These are phyloP conservation scores for Fusarium sp. DNA, from an alignment of 2,329 filamentous ascomycete species.

Conservation along the genomic window DNA sequence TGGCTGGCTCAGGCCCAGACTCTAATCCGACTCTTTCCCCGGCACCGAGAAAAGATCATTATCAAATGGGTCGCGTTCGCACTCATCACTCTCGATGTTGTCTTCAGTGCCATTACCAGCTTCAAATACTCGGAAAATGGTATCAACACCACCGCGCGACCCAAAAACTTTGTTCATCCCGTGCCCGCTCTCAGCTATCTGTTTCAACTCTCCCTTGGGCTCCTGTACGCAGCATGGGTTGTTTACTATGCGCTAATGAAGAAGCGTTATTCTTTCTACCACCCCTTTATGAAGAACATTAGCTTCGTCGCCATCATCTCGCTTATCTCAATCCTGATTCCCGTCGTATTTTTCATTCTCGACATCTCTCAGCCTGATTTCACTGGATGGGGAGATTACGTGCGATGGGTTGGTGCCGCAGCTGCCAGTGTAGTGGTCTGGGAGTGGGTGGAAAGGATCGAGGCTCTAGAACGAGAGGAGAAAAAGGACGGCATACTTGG, in stretches of 20 bases:
- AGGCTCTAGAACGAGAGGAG: conserved; percentile 90
- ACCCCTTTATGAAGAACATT: conserved; percentile 90
- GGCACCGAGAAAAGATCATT: conserved; percentile 95
- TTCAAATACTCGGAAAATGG: conserved; percentile 69
- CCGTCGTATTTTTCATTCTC: conserved; percentile 91
- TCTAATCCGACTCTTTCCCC: conserved; percentile 91
- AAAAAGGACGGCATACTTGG: conserved; percentile 93
- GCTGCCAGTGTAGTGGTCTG: conserved; percentile 96
- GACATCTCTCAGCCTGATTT: conserved; percentile 88
- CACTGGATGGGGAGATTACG: conserved; percentile 93
- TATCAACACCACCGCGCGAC: conserved; percentile 65
- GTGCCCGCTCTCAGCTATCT: conserved; percentile 91
- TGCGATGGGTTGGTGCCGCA: conserved; percentile 94
- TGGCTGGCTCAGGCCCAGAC: conserved; percentile 99
- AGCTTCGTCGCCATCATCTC: conserved; percentile 82
- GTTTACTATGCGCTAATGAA: conserved; percentile 94
- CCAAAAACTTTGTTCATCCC: conserved; percentile 84
- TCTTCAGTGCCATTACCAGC: conserved; percentile 91
- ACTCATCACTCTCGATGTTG: conserved; percentile 87
- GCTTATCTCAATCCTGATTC: conserved; percentile 82
- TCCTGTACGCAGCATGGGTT: conserved; percentile 93
- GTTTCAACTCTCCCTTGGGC: conserved; percentile 85
- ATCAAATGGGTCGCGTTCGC: conserved; percentile 99
- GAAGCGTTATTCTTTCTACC: conserved; percentile 89
- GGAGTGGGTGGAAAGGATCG: conserved; percentile 97